Base-by-base conservation (phyloP, 228 moss, liverwort and hornwort genomes). In the Sphagnum magellanicum region DNA sequence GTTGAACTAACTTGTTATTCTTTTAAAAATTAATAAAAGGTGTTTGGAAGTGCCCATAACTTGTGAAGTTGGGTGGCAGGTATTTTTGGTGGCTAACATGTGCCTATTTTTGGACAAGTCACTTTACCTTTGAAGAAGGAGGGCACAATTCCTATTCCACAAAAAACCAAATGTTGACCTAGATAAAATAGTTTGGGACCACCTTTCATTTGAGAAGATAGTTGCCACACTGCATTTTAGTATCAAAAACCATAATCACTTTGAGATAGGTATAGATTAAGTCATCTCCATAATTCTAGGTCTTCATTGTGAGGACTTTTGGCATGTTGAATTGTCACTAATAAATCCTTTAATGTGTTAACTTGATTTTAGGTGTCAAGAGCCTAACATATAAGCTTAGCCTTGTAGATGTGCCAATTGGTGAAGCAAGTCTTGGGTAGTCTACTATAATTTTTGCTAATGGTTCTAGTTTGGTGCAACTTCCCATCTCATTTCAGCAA, bases 91-190 rank as follows among this genome's bases (percentile, higher is more conserved):
- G 16, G 70, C 74, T 50, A 70, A 79, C 68, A 79, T 79, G 80
- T 90, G 74, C 9, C 70, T 73, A 49, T 78, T 67, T 70, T 78
- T 74, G 59, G 72, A 67, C 49, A 72, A 75, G 51, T 78, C 72
- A 48, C 87, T 0, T 79, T 98, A 58, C 93, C 98, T 11, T 53
- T 98, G 77, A 59, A 89, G 51, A 92, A 85, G 72, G 67, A 76
- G 50, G 98, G 98, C 16, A 81, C 91, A 79, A 81, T 98, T 70
- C 98, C 94, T 7, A 82, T 98, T 69, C 98, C 98, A 16, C 80
- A n/a, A 89, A 70, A 93, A 92, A 73, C 98, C 98, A 61, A 94
- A 98, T 59, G 89, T 98, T 63, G 98, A 98, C 72, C 71, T 98
- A 62, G 94, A 98, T 14, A 92, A 84, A 67, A 89, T 98, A 16